Evolutionary conservation across 192 early-diverging fungal species (phyloP).

Genomic region (Pilaira anomala): DNA sequence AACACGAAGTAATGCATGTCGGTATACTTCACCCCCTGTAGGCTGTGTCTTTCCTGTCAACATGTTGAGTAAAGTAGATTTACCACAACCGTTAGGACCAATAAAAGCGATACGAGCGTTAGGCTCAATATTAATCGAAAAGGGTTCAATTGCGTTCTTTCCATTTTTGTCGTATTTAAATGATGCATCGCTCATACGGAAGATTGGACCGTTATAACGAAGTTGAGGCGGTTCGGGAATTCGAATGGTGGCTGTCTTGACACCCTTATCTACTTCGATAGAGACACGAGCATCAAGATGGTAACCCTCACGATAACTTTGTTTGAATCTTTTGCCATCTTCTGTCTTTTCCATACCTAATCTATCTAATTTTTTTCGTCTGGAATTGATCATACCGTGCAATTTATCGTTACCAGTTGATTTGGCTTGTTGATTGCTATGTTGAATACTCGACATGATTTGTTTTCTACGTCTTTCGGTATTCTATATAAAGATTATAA

Average conservation of each 20-base stretch:
- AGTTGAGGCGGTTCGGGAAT: slow-evolving; percentile 68
- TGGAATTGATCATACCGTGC: slow-evolving; percentile 67
- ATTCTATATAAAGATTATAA: slow-evolving; percentile 16
- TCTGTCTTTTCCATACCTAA: slow-evolving; percentile 65
- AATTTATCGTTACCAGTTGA: slow-evolving; percentile 82
- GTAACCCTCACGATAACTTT: slow-evolving; percentile 54
- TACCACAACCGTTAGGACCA: slow-evolving; percentile 82
- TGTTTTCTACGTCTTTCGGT: slow-evolving; percentile 71
- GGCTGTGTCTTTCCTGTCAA: slow-evolving; percentile 62
- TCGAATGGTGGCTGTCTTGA: slow-evolving; percentile 55
- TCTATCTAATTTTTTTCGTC: slow-evolving; percentile 74
- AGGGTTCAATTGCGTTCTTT: slow-evolving; percentile 53
- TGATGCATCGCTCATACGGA: slow-evolving; percentile 60
- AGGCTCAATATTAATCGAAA: slow-evolving; percentile 68
- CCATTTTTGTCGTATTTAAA: slow-evolving; percentile 37
- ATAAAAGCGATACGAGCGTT: slow-evolving; percentile 70
- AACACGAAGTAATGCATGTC: slow-evolving; percentile 61
- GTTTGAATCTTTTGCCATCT: slow-evolving; percentile 67
- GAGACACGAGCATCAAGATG: slow-evolving; percentile 50
- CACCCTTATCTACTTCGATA: slow-evolving; percentile 55
- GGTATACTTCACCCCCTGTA: slow-evolving; percentile 59
- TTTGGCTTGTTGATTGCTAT: slow-evolving; percentile 66
- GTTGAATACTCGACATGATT: slow-evolving; percentile 77
- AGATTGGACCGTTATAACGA: slow-evolving; percentile 62
- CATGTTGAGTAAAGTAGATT: slow-evolving; percentile 77